Base-by-base conservation (phyloP, 305 asterid genomes). In the Solanum hybrid region DNA sequence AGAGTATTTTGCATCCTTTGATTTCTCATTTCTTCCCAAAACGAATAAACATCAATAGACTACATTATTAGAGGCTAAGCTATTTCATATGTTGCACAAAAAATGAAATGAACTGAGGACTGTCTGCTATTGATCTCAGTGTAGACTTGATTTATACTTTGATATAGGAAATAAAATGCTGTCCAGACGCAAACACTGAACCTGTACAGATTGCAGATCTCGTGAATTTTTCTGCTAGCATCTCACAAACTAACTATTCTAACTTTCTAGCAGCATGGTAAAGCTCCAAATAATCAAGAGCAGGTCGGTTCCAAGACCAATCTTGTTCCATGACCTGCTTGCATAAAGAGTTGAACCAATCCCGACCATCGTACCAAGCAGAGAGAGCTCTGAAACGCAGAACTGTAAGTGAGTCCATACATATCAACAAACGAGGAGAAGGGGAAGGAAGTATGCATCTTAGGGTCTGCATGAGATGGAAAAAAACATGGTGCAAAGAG, bases 241-340 rank as follows among this genome's bases (percentile, higher is more conserved):
- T 84, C 34, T 39, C 81, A 14, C 14, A 7, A 68, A 61, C 77
- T 90, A 88, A 36, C 13, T 41, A 57, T 34, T 89, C 84, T 93
- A 94, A 94, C 92, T 97, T 98, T 41, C 97, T 93, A 77, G 99
- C 98, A 31, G 99, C 96, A 51, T 95, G 98, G 93, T 98, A 97
- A 93, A 98, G 98, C 95, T 97, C 99, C 96, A 98, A 88, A 94
- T 98, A 98, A 87, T 96, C 99, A 20, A 98, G 98, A 87, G 99
- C 99, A 68, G 99, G 99, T 34, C 99, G 95, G 87, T 98, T 98
- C 99, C 99, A 98, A 1, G 99, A 96, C 99, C 99, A 98, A 85
- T 98, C 99, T 92, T 98, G 99, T 95, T 97, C 98, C 99, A 98
- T 98, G 70, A 97, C 99, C 26, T 94, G 92, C 89, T 94, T 96